Evolutionary conservation across 2,329 filamentous ascomycete genomes (phyloP), one percentile per base, ranked within the genome.

Genomic region (Penicillium sp.): DNA sequence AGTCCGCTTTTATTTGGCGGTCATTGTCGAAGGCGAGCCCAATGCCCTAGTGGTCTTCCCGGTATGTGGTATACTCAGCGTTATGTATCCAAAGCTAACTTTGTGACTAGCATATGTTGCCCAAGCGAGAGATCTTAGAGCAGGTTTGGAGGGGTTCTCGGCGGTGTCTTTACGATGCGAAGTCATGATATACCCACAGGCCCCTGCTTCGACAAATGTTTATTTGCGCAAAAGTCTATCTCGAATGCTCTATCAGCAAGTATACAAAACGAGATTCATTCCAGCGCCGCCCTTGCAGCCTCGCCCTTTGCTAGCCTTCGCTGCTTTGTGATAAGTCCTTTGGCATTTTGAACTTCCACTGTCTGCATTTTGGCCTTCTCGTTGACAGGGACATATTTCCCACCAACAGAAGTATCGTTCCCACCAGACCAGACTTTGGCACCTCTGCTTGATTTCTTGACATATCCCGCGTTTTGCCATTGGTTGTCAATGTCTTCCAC

Each of bases 11-110:
- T 97, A 96, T 69, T 78, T 99, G 9, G 85, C 90, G 5, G 89
- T 97, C 31, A 88, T 97, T 51, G 91, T 97, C 18, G 89, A 95
- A 65, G 92, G 87, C 2, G 93, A 97, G 75, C 84, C 88, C 52
- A 88, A 94, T 62, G 83, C 96, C 5, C 89, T 97, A 0, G 93
- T 99, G n/a, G 92, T 97, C 3, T 99, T 99, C 72, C 93, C 93
- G 3, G 83, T 85, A 70, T 65, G 80, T 75, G 24, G 8, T 22
- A 6, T 44, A 13, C 34, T 40, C 26, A 6, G 46, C 20, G 42
- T 7, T 53, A 8, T 43, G 38, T 31, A 31, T 32, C 52, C 32
- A 31, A 50, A 13, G 20, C 49, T 60, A 58, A 62, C 35, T 16
- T 20, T 47, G 35, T 29, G 43, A 32, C 11, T 55, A 85, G 78